Conservation (phyloP, 2,329 filamentous ascomycete genomes). For the Colletotrichum sp. region DNA sequence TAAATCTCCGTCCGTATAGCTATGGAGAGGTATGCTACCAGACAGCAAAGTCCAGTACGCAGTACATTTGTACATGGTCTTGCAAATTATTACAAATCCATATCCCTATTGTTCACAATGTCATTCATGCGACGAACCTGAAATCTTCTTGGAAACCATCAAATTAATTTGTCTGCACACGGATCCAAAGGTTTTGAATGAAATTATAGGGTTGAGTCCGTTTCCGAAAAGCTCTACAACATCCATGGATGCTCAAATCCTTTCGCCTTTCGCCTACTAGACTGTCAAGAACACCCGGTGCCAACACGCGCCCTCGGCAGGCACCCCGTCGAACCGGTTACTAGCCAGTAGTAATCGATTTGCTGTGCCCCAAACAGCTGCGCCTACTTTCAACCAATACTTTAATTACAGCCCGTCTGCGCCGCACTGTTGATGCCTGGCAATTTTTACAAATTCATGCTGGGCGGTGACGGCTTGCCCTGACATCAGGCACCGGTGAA, state of each 20-base stretch:
- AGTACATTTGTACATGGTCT: background rate
- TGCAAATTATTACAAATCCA: rapidly evolving
- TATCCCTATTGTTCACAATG: background rate
- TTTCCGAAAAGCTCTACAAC: background rate
- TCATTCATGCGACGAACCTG: rapidly evolving
- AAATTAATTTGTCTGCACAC: background rate
- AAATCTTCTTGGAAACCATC: background rate
- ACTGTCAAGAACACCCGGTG: background rate
- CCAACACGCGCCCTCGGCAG: background rate
- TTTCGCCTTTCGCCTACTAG: background rate
- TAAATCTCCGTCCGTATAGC: no score
- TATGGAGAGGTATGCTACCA: background rate
- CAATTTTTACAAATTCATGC: background rate
- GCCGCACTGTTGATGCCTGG: background rate
- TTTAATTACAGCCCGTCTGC: background rate
- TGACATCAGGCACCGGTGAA: background rate
- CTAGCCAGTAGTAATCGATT: background rate
- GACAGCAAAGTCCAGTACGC: background rate
- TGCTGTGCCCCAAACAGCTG: background rate
- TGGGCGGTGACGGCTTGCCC: background rate
- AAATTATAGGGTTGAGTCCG: background rate
- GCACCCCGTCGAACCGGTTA: background rate
- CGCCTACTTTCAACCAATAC: background rate
- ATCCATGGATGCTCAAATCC: background rate
- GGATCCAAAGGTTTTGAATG: background rate